Conservation (phyloP, 148 eudicot species). For the Salicornia ramosissima region DNA sequence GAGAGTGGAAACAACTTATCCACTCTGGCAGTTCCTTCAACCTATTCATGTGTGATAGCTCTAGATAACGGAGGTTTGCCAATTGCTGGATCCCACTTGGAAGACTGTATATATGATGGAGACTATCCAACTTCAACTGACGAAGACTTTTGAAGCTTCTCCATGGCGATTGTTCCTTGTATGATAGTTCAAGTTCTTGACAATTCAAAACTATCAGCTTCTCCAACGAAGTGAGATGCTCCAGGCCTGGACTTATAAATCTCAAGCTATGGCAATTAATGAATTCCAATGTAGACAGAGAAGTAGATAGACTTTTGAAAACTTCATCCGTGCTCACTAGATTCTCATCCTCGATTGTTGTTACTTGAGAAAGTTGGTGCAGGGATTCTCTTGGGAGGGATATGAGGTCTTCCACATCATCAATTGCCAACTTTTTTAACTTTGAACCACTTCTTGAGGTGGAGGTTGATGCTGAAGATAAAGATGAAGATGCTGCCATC, state of each 20-base stretch:
- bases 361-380: conserved; percentile 7
- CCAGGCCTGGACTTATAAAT: conserved; percentile 10
- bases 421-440: background rate
- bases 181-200: conserved; percentile 11
- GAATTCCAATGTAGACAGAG: background rate
- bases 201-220: conserved; percentile 2
- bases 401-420: background rate
- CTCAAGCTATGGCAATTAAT: background rate
- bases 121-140: conserved; percentile 17
- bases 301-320: background rate
- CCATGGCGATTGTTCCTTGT: conserved; percentile 20
- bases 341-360: background rate
- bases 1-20: no score
- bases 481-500: no score
- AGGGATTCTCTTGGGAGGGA: background rate
- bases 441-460: background rate
- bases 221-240: conserved; percentile 19
- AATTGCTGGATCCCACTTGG: no score
- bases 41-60: no score
- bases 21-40: no score
- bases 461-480: background rate
- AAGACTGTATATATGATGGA: no score
- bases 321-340: conserved; percentile 1
- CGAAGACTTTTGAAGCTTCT: no score
- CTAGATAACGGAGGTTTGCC: no score